Conservation (phyloP, 345 rosid genomes). For the Laguncularia racemosa region DNA sequence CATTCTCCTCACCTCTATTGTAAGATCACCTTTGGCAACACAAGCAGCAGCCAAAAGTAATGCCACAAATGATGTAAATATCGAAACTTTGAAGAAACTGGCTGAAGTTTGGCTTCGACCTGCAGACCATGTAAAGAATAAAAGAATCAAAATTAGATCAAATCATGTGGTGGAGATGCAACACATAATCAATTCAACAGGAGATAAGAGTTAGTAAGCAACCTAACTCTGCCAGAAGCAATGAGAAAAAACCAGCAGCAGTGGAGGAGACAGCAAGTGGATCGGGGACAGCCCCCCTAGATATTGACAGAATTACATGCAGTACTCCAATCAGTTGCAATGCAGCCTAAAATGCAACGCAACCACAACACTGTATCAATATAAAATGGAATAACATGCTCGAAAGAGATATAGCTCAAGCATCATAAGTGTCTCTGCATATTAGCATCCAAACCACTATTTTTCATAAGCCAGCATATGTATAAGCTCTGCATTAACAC, state of each 20-base stretch:
- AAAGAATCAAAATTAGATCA: conserved; percentile 5
- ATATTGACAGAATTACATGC: conserved; percentile 17
- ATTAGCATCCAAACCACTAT: too few relatives aligned
- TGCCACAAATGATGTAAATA: too few relatives aligned
- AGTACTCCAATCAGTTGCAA: conserved; percentile 29
- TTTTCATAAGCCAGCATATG: too few relatives aligned
- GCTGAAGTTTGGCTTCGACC: too few relatives aligned
- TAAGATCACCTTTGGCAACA: too few relatives aligned
- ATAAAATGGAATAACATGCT: background rate
- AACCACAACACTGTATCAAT: background rate
- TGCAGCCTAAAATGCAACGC: conserved; percentile 28
- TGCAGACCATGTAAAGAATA: background rate
- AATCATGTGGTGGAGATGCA: conserved; percentile 2
- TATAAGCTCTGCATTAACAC: too few relatives aligned
- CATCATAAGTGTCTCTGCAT: background rate
- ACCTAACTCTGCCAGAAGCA: conserved; percentile 63
- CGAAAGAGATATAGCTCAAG: background rate
- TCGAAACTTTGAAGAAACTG: too few relatives aligned
- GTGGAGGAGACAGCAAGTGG: conserved; percentile 27
- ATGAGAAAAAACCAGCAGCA: conserved; percentile 31
- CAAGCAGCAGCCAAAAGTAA: too few relatives aligned
- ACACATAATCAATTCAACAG: background rate
- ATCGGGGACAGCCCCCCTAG: conserved; percentile 6
- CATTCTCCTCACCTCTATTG: too few relatives aligned
- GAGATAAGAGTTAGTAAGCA: background rate